Percentiles rank a stretch among this genome's conserved stretches.
Conservation (phyloP, 345 rosid genomes). For the Stellera chamaejasme region DNA sequence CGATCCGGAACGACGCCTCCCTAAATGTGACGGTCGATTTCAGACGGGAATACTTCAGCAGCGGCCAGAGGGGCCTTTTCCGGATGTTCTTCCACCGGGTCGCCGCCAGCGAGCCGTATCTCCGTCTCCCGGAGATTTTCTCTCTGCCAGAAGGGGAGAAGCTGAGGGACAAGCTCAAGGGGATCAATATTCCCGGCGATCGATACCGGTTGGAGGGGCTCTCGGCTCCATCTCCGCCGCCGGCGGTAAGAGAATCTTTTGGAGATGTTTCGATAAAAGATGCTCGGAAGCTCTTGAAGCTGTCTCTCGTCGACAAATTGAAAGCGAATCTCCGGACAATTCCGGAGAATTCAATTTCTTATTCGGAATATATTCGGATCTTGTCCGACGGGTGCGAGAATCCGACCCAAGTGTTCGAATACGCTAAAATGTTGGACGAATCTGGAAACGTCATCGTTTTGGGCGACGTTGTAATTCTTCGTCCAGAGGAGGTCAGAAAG, state of each 20-base stretch:
- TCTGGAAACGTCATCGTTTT: conserved; percentile 57
- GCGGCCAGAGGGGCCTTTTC: conserved; percentile 31
- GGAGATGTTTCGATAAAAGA: conserved; percentile 36
- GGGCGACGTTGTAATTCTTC: conserved; percentile 49
- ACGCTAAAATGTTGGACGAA: conserved; percentile 50
- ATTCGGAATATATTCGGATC: conserved; percentile 18
- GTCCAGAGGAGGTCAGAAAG: conserved; percentile 55
- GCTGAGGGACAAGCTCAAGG: conserved; percentile 36
- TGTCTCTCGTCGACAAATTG: conserved; percentile 47
- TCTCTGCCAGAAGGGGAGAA: conserved; percentile 42
- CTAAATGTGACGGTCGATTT: conserved; percentile 7
- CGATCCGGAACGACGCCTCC: conserved; percentile 16
- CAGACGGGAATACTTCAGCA: conserved; percentile 33
- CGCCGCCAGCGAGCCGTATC: conserved; percentile 13
- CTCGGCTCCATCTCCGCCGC: neutral
- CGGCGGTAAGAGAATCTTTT: conserved; percentile 1
- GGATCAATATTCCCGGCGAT: conserved; percentile 18
- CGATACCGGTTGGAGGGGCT: conserved; percentile 18
- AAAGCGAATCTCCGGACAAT: conserved; percentile 47
- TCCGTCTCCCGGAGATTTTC: conserved; percentile 17
- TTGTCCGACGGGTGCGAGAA: conserved; percentile 43
- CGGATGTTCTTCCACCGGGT: conserved; percentile 38
- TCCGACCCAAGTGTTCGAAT: conserved; percentile 34
- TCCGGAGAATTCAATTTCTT: conserved; percentile 37
- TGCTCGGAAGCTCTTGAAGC: conserved; percentile 52